Conservation (phyloP, 164 flowering plant genomes). For the Warburgia ugandensis region DNA sequence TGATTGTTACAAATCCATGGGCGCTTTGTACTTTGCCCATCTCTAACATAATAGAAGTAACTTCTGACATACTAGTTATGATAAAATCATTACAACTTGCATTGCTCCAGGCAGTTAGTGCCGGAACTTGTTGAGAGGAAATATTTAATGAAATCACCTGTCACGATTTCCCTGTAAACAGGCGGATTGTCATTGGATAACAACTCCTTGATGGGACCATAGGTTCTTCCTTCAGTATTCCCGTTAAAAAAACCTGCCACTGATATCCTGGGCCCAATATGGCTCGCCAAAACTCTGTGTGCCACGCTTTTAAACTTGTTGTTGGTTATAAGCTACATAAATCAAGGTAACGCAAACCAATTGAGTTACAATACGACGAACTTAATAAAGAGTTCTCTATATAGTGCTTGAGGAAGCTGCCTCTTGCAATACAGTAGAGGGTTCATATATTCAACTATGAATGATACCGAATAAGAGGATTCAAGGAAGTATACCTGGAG, state of each 20-base stretch:
- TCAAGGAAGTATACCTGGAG: slow-evolving; percentile 24
- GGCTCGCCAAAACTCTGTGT: slow-evolving; percentile 25
- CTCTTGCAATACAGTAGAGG: no score
- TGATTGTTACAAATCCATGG: no score
- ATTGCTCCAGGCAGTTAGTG: no score
- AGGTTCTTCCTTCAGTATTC: neutral
- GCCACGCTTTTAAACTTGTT: slow-evolving; percentile 21
- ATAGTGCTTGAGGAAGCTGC: neutral
- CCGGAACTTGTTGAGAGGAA: slow-evolving; percentile 1
- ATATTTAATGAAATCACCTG: slow-evolving; percentile 7
- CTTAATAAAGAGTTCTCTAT: neutral
- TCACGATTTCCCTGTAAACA: slow-evolving; percentile 12
- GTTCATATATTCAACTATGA: no score
- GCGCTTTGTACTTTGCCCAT: no score
- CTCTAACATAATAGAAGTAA: no score
- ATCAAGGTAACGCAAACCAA: no score
- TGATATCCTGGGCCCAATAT: slow-evolving; percentile 23
- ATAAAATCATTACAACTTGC: no score
- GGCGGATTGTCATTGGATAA: slow-evolving; percentile 25
- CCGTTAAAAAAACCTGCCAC: slow-evolving; percentile 22
- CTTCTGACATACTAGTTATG: no score
- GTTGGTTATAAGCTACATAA: slow-evolving; percentile 20
- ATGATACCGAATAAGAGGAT: no score
- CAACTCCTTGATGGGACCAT: slow-evolving; percentile 35
- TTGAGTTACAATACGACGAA: neutral